Conservation (phyloP, 176 grass and related monocot genomes). For the Avena sativa region DNA sequence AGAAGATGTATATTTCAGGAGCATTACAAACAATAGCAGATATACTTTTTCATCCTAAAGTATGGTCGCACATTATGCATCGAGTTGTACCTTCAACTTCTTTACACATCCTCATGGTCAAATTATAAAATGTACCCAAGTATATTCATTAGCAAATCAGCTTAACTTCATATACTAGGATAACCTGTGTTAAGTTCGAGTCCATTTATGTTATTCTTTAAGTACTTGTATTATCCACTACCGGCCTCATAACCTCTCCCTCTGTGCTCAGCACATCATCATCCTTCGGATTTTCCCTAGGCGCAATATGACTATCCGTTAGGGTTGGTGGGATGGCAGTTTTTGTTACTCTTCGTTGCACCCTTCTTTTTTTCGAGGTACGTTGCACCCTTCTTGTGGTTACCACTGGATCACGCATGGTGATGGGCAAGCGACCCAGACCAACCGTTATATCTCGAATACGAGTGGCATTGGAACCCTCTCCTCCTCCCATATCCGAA, state of each 20-base stretch:
- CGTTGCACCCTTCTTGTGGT: not conserved
- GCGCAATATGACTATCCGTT: not conserved
- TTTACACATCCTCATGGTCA: no score
- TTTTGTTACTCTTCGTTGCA: not conserved
- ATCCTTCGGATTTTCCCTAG: not conserved
- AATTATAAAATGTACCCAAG: no score
- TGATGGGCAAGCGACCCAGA: not conserved
- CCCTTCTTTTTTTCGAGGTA: not conserved
- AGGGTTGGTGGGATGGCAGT: not conserved
- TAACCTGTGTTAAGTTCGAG: no score
- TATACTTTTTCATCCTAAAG: not conserved
- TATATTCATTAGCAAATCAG: no score
- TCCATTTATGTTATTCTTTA: no score
- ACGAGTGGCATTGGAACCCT: not conserved
- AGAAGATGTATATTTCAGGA: not conserved
- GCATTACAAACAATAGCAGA: not conserved
- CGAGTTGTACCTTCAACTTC: no score
- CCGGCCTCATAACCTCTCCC: not conserved
- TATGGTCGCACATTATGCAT: not conserved
- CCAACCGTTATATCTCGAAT: not conserved
- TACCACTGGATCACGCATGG: not conserved
- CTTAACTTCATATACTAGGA: no score
- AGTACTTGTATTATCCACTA: no score
- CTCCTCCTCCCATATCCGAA: not conserved
- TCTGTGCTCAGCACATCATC: not conserved